Evolutionary conservation across 75 land plant species (phyloP).

Genomic region (Selaginella moellendorffii): DNA sequence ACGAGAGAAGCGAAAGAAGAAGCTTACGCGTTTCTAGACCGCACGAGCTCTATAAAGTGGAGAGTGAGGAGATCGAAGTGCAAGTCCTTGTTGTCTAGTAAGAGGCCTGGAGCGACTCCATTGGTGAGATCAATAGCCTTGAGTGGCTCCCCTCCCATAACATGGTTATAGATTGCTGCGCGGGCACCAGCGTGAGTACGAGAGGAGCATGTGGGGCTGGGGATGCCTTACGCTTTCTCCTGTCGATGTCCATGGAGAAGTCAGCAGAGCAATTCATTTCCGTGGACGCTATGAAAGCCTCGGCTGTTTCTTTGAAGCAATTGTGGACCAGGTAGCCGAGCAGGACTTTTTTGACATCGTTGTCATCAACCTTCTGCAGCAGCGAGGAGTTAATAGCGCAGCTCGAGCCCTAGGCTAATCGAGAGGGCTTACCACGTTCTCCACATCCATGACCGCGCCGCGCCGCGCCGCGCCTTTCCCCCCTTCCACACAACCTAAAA

Average conservation of each 20-base stretch:
- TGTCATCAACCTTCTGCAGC: slow-evolving; percentile 68
- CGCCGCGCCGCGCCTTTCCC: neutral
- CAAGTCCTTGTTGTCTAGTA: slow-evolving; percentile 63
- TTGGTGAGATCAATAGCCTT: slow-evolving; percentile 87
- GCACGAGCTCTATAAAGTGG: slow-evolving; percentile 80
- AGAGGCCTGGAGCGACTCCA: slow-evolving; percentile 54
- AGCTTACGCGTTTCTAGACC: slow-evolving; percentile 62
- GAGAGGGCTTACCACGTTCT: slow-evolving; percentile 40
- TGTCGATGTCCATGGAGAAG: slow-evolving; percentile 70
- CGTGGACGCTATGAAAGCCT: slow-evolving; percentile 57
- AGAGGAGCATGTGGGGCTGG: no score
- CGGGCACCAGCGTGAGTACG: no score
- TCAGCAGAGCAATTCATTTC: slow-evolving; percentile 59
- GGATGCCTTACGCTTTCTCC: slow-evolving; percentile 53
- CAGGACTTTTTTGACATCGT: slow-evolving; percentile 66
- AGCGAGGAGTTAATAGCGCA: neutral
- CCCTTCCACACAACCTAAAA: no score
- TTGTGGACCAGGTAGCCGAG: slow-evolving; percentile 86
- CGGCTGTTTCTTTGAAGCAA: slow-evolving; percentile 88
- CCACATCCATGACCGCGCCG: slow-evolving; percentile 45
- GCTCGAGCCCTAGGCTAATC: neutral
- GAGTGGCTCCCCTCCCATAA: slow-evolving; percentile 61
- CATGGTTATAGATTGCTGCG: slow-evolving; percentile 72
- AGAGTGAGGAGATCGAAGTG: slow-evolving; percentile 89
- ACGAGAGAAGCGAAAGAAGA: no score